Evolutionary conservation across 78 protist species (phyloP).

Genomic region (Dictyostelium intermedium): DNA sequence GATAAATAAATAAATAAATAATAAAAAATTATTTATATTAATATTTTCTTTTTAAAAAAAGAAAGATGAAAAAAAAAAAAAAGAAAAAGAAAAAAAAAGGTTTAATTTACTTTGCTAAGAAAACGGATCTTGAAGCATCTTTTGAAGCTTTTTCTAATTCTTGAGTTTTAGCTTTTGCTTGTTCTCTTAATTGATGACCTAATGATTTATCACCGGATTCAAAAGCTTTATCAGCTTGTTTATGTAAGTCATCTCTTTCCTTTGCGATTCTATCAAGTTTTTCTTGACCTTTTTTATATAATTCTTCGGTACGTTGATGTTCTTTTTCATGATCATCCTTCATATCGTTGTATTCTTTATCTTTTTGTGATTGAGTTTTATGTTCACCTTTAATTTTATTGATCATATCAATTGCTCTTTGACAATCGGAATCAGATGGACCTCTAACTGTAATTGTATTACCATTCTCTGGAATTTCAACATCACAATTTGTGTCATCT

Average conservation of each 20-base stretch:
- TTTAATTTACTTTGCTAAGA: conserved; percentile 48
- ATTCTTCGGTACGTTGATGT: conserved; percentile 60
- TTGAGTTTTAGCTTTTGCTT: conserved; percentile 27
- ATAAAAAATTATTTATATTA: not conserved
- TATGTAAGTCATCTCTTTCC: conserved; percentile 29
- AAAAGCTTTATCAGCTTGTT: conserved; percentile 58
- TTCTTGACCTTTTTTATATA: conserved; percentile 64
- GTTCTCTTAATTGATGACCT: conserved; percentile 48
- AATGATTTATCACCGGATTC: conserved; percentile 57
- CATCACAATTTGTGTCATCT: not conserved
- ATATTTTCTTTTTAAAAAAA: not conserved
- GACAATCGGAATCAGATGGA: not conserved
- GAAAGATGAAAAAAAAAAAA: too few relatives aligned
- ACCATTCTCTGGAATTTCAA: not conserved
- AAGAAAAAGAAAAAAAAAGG: too few relatives aligned
- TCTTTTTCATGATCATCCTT: conserved; percentile 72
- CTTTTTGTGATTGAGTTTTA: conserved; percentile 19
- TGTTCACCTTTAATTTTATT: not conserved
- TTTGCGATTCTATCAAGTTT: conserved; percentile 43
- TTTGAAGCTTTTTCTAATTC: conserved; percentile 56
- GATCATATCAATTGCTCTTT: conserved; percentile 43
- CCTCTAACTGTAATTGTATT: conserved; percentile 33
- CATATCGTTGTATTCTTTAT: conserved; percentile 20
- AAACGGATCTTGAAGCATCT: conserved; percentile 26
- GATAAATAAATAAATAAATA: not conserved